These are phyloP conservation scores for Aspergillus chevalieri DNA, from an alignment of 2,329 filamentous ascomycete species.

Conservation along the genomic window DNA sequence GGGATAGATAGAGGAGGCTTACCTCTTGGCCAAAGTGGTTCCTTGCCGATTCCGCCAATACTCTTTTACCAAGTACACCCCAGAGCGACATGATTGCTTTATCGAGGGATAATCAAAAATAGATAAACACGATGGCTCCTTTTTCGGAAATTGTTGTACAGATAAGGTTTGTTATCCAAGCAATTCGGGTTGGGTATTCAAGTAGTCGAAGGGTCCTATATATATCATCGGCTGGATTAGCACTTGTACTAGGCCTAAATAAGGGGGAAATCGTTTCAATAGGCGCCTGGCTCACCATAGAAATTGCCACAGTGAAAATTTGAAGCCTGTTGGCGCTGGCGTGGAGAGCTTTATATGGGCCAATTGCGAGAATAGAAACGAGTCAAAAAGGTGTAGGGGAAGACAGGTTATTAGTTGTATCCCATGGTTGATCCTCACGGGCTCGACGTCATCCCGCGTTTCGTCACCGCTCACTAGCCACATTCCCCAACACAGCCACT, in stretches of 20 bases:
- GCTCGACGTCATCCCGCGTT: conserved; percentile 17
- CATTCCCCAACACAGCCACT: conserved; percentile 3
- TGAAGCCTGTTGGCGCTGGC: background rate
- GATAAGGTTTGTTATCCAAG: no score
- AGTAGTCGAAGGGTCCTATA: no score
- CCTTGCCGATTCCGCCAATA: conserved; percentile 32
- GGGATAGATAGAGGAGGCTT: background rate
- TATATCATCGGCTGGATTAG: no score
- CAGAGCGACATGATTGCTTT: conserved; percentile 21
- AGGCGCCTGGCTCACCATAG: background rate
- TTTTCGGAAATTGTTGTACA: no score
- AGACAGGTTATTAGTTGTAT: background rate
- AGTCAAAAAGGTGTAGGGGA: background rate
- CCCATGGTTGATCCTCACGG: background rate
- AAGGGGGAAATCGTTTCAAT: background rate
- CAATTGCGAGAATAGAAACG: background rate
- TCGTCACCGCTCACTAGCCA: conserved; percentile 3
- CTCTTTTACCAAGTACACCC: conserved; percentile 26
- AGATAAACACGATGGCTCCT: background rate
- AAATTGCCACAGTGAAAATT: background rate
- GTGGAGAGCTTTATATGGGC: background rate
- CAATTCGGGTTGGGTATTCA: no score
- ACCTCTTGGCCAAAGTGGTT: conserved; percentile 41
- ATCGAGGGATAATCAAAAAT: background rate
- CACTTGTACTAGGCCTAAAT: background rate